Evolutionary conservation across 441 rosid species (phyloP), one percentile per base, ranked within the genome.

Genomic region (Erysimum cheiri): DNA sequence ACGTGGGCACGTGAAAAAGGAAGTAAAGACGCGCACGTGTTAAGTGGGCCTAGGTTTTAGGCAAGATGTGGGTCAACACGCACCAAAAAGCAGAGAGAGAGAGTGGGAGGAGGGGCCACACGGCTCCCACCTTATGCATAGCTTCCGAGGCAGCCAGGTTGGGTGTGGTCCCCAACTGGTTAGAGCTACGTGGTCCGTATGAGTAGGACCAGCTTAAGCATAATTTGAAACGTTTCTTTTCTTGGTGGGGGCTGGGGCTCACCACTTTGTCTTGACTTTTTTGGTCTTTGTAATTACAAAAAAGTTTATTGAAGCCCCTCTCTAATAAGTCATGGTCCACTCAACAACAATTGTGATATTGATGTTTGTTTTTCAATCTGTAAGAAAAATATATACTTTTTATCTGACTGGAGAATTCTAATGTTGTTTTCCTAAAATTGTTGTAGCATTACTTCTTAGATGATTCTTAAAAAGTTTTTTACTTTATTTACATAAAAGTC

Each of bases 1-100:
- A 85, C 88, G 85, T 88, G 88, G 59, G 40, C 88, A 83, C 82
- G 83, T 80, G 93, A 71, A 58, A 64, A 49, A 17, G 37, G 49
- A 70, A 44, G 37, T 61, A 71, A 65, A 65, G 81, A 59, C 36
- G 48, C 73, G 86, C 88, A 88, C 90, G 90, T 84, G 89, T 81
- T 62, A 60, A 69, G 87, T 83, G 81, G 87, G 86, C 71, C 67
- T 70, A 31, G 56, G 57, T 37, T 31, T 75, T 80, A 71, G 83
- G 86, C 77, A 63, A 7, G 4, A 64, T 40, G 87, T 82, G 87
- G 87, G 85, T 79, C 90, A 82, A 80, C 73, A 74, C 76, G 72
- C 76, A 71, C 81, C 65, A 44, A 43, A 24, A 76, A 56, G 17
- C 10, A 12, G 35, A 17, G 64, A 10, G 60, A 17, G 79, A 50